Evolutionary conservation across 257 asterid genomes (phyloP), one percentile per base, ranked within the genome.

Genomic region (Solanum gandarillasii): DNA sequence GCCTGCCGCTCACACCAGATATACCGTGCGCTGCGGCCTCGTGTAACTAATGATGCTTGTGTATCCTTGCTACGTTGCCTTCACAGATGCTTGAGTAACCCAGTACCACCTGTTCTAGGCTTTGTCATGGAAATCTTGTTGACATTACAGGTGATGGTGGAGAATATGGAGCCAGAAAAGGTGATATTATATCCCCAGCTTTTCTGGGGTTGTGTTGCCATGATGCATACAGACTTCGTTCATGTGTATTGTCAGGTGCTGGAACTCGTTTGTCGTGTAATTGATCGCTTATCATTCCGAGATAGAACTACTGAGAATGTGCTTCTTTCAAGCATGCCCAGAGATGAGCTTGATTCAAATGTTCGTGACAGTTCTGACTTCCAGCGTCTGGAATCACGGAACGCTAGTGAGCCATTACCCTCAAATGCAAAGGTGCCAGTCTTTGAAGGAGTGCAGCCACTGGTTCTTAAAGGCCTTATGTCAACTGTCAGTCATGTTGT

Each of bases 161-260:
- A 97, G 91, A 97, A 96, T 91, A 97, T 97, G 99, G 99, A 96
- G 92, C 98, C 99, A 5, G 99, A 97, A 90, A 96, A 97, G 91
- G 98, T 97, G 71, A 97, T 97, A 89, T 93, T 97, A 8, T 97
- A 97, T 87, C 99, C 99, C 86, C 99, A 97, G 92, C 99, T 97
- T 87, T 97, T 97, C 93, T 97, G 99, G 99, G 99, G 99, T 13
- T 97, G 99, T 88, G 99, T 97, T 35, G 98, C 99, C 55, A 96
- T 97, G 99, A 94, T 96, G 99, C 99, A 97, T 91, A 97, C 99
- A 1, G 99, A 97, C 83, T 97, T 97, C 71, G 92, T 97, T 87
- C 99, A 97, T 88, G 99, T 97, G 55, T 97, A 94, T 90, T 95
- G 99, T 92, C 99, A 96, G 92, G 99, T 94, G 73, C 98, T 97